Percentiles rank a stretch among this genome's conserved stretches.
Evolutionary conservation across 352 stramenopile genomes (phyloP).

Genomic region (Globisporangium apiculatum): DNA sequence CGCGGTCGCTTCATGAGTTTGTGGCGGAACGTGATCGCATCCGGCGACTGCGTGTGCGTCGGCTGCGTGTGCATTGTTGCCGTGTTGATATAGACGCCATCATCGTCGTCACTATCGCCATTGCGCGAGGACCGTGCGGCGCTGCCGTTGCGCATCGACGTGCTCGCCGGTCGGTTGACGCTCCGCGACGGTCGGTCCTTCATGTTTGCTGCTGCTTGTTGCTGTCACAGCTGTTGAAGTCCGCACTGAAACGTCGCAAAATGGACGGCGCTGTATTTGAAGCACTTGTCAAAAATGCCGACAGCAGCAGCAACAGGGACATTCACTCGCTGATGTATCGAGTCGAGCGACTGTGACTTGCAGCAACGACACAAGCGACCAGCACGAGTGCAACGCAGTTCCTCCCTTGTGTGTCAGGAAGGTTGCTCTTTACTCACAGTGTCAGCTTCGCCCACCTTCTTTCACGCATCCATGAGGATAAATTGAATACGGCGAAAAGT

Average conservation of each 20-base stretch:
- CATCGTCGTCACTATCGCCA: neutral
- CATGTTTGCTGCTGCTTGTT: neutral
- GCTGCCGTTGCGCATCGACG: neutral
- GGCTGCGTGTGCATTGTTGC: neutral
- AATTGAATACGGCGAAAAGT: neutral
- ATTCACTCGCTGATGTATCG: no score
- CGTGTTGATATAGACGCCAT: neutral
- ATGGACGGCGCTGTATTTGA: no score
- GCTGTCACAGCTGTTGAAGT: neutral
- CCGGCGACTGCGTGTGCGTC: neutral
- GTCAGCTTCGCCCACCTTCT: no score
- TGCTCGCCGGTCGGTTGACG: neutral
- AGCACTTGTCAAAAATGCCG: no score
- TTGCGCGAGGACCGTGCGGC: slow-evolving; percentile 1
- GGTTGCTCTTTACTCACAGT: no score
- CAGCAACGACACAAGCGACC: no score
- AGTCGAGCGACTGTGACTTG: no score
- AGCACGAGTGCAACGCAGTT: no score
- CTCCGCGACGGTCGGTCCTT: neutral
- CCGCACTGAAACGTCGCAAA: no score
- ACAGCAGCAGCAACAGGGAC: no score
- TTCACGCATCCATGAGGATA: neutral
- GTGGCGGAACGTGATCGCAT: slow-evolving; percentile 1
- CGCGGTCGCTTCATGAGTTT: slow-evolving; percentile 31
- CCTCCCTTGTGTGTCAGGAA: no score